Percentiles rank a stretch among this genome's conserved stretches.
Evolutionary conservation across 73 alveolate species (phyloP).

Genomic region (Tetrahymena elliotti): DNA sequence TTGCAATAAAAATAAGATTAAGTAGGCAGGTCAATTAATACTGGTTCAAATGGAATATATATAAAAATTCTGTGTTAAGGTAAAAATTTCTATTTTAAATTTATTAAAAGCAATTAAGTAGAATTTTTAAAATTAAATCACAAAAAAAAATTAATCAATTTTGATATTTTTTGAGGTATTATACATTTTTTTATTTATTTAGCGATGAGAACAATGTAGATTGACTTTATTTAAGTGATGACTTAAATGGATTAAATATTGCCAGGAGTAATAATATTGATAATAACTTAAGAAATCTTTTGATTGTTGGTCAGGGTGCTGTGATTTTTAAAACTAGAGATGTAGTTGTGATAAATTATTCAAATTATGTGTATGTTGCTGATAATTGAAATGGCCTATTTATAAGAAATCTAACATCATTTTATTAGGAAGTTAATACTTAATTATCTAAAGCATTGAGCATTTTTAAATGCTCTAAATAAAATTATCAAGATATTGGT

Average conservation of each 20-base stretch:
- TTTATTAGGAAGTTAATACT: not conserved
- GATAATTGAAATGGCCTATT: not conserved
- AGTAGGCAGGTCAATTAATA: not conserved
- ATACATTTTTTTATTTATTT: too few species aligned
- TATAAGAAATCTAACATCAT: not conserved
- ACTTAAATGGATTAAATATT: not conserved
- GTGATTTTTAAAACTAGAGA: not conserved
- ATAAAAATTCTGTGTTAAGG: not conserved
- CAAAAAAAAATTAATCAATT: too few species aligned
- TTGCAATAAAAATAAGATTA: not conserved
- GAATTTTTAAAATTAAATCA: not conserved
- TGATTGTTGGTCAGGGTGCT: not conserved
- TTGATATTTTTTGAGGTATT: too few species aligned
- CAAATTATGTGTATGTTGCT: not conserved
- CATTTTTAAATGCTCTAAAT: not conserved
- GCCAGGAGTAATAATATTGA: not conserved
- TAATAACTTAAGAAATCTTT: not conserved
- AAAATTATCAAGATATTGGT: not conserved
- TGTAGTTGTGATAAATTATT: not conserved
- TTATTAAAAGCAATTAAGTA: not conserved
- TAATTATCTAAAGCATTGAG: not conserved
- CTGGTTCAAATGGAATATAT: not conserved
- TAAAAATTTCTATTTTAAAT: not conserved
- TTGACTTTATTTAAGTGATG: not conserved
- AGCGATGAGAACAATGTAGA: not conserved